Evolutionary conservation across 768 basidiomycete genomes (phyloP).

Genomic region (Scleroderma citrinum): DNA sequence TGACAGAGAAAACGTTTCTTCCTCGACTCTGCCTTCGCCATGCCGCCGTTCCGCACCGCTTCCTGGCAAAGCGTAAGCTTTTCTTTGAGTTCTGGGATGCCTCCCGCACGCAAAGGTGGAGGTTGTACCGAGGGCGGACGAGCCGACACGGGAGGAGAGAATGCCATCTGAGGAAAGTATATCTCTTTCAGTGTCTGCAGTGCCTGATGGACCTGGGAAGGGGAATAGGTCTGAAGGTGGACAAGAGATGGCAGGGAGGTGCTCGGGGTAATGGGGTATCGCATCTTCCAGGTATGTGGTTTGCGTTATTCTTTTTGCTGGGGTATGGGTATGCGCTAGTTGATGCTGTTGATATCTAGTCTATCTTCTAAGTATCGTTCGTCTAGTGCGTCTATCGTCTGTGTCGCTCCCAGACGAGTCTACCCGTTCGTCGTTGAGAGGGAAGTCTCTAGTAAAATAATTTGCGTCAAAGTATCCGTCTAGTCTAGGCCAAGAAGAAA

Average conservation of each 20-base stretch:
- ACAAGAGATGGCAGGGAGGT: slow-evolving; percentile 54
- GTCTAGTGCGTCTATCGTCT: slow-evolving; percentile 7
- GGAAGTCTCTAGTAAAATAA: too few species aligned
- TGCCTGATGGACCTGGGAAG: slow-evolving; percentile 33
- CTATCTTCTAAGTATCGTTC: background rate
- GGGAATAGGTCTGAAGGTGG: slow-evolving; percentile 31
- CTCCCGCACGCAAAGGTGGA: background rate
- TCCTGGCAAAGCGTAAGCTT: slow-evolving; percentile 3
- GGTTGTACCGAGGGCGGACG: background rate
- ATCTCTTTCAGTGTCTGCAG: slow-evolving; percentile 42
- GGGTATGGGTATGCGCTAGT: background rate
- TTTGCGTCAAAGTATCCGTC: slow-evolving; percentile 3
- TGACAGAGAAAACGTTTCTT: slow-evolving; percentile 29
- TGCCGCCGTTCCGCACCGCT: slow-evolving; percentile 21
- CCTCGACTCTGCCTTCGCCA: background rate
- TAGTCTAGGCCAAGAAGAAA: slow-evolving; percentile 4
- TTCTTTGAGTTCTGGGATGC: slow-evolving; percentile 15
- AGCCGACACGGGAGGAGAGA: background rate
- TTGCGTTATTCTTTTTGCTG: background rate
- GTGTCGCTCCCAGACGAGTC: slow-evolving; percentile 11
- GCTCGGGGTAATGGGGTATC: slow-evolving; percentile 34
- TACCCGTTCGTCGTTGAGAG: background rate
- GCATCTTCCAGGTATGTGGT: too few species aligned
- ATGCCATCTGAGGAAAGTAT: slow-evolving; percentile 41
- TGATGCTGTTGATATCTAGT: slow-evolving; percentile 4